Conservation (phyloP, 2,329 filamentous ascomycete species). For the Leptographium lundbergii region DNA sequence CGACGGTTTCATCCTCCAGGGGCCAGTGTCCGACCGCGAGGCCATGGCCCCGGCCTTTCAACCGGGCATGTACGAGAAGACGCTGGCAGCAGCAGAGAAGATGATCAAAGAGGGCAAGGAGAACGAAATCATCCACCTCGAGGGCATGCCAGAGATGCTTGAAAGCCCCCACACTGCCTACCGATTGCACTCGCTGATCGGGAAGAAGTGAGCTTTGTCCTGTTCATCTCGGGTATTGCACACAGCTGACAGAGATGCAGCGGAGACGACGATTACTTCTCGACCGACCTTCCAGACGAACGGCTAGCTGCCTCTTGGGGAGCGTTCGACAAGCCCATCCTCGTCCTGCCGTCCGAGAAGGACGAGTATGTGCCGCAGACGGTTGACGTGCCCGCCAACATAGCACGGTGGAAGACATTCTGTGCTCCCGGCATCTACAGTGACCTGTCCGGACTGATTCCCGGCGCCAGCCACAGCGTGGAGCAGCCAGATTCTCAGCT, state of each 20-base stretch:
- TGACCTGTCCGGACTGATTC: conserved; percentile 38
- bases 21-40: conserved; percentile 67
- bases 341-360: conserved; percentile 51
- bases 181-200: conserved; percentile 36
- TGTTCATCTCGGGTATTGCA: not conserved
- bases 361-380: conserved; percentile 51
- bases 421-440: conserved; percentile 32
- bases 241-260: conserved; percentile 19
- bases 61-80: conserved; percentile 28
- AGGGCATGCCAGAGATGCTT: conserved; percentile 27
- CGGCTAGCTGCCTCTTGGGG: conserved; percentile 53
- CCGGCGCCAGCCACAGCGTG: conserved; percentile 39
- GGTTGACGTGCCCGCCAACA: conserved; percentile 44
- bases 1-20: conserved; percentile 70
- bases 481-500: conserved; percentile 29
- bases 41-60: conserved; percentile 34
- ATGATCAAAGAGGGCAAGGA: conserved; percentile 42
- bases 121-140: conserved; percentile 40
- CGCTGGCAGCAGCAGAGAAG: conserved; percentile 34
- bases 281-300: conserved; percentile 53
- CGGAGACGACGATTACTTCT: conserved; percentile 80
- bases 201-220: conserved; percentile 31
- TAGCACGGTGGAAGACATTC: conserved; percentile 42
- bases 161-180: conserved; percentile 37
- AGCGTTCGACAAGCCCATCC: conserved; percentile 42